These are phyloP conservation scores for Panicum hallii DNA, from an alignment of 202 grass and related monocot species.

Conservation along the genomic window DNA sequence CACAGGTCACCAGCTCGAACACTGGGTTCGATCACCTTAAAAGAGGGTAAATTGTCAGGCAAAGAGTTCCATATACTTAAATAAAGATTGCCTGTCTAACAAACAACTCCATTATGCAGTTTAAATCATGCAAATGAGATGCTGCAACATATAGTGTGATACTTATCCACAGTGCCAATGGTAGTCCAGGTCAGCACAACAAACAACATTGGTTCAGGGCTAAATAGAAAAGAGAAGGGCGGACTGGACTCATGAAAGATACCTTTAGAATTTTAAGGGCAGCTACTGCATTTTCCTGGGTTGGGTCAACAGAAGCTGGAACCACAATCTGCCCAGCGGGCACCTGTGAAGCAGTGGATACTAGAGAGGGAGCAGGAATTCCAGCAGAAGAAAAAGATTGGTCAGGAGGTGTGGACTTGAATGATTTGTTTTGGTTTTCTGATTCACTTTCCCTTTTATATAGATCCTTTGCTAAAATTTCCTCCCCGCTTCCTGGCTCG, in stretches of 20 bases:
- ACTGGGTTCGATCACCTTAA: constrained; percentile 86
- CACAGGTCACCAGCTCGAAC: constrained; percentile 88
- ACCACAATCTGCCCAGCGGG: constrained; percentile 75
- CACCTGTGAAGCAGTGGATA: constrained; percentile 62
- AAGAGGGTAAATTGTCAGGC: constrained; percentile 47
- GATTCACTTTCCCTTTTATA: constrained; percentile 33
- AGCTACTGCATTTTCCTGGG: constrained; percentile 71
- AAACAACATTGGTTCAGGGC: constrained; percentile 19
- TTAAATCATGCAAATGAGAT: constrained; percentile 37
- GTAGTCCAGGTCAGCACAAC: not conserved
- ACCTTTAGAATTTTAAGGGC: constrained; percentile 91
- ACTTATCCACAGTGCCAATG: not conserved
- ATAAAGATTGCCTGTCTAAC: constrained; percentile 13
- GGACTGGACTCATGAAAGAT: constrained; percentile 9
- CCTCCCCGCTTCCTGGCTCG: not conserved
- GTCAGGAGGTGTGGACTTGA: constrained; percentile 33
- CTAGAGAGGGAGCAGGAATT: constrained; percentile 77
- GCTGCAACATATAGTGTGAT: constrained; percentile 1
- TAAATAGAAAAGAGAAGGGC: not conserved
- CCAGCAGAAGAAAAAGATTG: constrained; percentile 65
- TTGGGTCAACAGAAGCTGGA: constrained; percentile 76
- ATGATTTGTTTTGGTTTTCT: constrained; percentile 35
- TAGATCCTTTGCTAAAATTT: constrained; percentile 27
- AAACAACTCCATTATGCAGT: constrained; percentile 34
- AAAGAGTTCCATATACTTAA: constrained; percentile 19